Base-by-base conservation (phyloP, 2,329 filamentous ascomycete genomes). In the Fonsecaea pedrosoi region DNA sequence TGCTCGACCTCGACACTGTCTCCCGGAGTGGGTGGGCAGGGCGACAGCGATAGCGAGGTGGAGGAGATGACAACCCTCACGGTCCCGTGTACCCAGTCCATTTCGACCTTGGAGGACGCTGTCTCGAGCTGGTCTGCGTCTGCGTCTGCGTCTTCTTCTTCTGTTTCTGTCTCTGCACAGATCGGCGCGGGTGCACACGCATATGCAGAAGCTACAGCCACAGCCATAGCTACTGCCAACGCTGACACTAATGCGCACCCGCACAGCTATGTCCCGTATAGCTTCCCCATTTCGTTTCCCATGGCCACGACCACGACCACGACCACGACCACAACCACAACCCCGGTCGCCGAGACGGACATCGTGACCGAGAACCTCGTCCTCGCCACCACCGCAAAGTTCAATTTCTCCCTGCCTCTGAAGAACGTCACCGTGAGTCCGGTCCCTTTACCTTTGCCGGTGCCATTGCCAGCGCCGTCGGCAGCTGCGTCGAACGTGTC, bases 11-110 rank as follows among this genome's bases (percentile, higher is more conserved):
- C 40, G 12, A 38, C 42, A 10, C 42, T 21, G 6, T n/a, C 48
- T 42, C 45, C 34, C 3, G 38, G 10, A 9, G 48, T 25, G 12
- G 37, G 37, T 3, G 37, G 37, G 13, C 10, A 40, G 37, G 37
- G 13, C 4, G 40, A 9, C 35, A 54, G 25, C 21, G 40, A 9
- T 35, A 54, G 25, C 21, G 58, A 6, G 48, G 12, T 32, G 62
- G 42, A 40, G 38, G 38, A 40, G 38, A 64, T 62, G n/a, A 66
- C 64, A 37, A 71, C 66, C 5, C 60, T 71, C 30, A 70, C 66
- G 4, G 42, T 70, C 45, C 70, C 70, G 9, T 66, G 64, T 54
- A 54, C 63, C 7, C 30, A 42, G 7, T 58, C 68, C 4, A 71
- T 71, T 34, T 56, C 62, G 4, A 34, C 60, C 10, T 40, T 68